Evolutionary conservation across 441 rosid species (phyloP), one percentile per base, ranked within the genome.

Genomic region (Erysimum cheiri): DNA sequence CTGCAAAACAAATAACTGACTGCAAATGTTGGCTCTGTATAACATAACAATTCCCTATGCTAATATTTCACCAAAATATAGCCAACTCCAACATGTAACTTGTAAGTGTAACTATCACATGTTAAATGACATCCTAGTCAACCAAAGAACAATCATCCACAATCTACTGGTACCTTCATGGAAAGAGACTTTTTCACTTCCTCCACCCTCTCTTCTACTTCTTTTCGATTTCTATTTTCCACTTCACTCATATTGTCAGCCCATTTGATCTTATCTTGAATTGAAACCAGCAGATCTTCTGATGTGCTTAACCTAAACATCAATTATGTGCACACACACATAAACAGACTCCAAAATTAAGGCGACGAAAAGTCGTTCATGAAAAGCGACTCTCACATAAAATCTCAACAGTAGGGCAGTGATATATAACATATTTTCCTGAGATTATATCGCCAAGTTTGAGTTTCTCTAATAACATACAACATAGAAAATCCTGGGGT

Each of bases 81-180:
- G 6, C 64, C 8, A 59, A 24, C 12, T 11, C 33, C 33, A 13
- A 24, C 15, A 59, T 44, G 22, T 39, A 13, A 24, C 15, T 39
- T 44, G 22, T 39, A 12, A 9, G 12, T 33, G 26, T 7, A 39
- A 24, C 33, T 5, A 19, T 57, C 29, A 35, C 14, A 36, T 12
- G 14, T 35, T 22, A 24, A 49, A 5, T 49, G 46, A 15, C 65
- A 41, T 28, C 52, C 52, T 28, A 6, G 12, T 11, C 41, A 17
- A 46, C 19, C 4, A 32, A 63, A 63, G 33, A 33, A 35, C 8
- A 64, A 64, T 48, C 92, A 88, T 89, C 83, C 83, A 76, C 87
- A 80, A 81, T 78, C 78, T 85, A 93, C 87, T 85, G 86, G 55
- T 85, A 87, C 84, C 88, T 92, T 87, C 89, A 83, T 87, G 76